Evolutionary conservation across 345 rosid genomes (phyloP).

Genomic region (Mangifera indica): DNA sequence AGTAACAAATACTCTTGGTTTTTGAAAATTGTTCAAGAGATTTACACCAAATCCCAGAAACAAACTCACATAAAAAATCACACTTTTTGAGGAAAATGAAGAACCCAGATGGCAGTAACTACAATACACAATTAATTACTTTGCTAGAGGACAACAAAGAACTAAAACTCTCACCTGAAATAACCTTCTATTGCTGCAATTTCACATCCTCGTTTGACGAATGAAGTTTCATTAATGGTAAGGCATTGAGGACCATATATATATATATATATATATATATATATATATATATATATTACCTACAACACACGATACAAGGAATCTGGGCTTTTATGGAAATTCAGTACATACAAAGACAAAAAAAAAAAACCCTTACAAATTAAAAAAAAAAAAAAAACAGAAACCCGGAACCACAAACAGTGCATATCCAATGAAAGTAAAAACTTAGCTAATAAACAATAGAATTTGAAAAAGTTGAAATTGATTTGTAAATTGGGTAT

Average conservation of each 20-base stretch:
- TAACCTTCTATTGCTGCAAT: slow-evolving; percentile 25
- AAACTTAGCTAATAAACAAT: not conserved
- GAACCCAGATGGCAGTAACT: not conserved
- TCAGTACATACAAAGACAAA: not conserved
- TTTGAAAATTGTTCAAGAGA: not conserved
- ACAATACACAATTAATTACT: not conserved
- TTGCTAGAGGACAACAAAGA: not conserved
- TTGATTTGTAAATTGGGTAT: not conserved
- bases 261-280: no score
- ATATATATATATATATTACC: slow-evolving; percentile 20
- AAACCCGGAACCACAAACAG: slow-evolving; percentile 7
- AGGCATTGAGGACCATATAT: slow-evolving; percentile 10
- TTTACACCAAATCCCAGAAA: not conserved
- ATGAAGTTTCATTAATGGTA: slow-evolving; percentile 14
- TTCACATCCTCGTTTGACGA: slow-evolving; percentile 27
- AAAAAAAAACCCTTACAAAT: not conserved
- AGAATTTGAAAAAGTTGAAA: not conserved
- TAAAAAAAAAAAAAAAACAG: not conserved
- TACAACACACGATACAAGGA: slow-evolving; percentile 26
- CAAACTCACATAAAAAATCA: not conserved
- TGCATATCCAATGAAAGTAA: slow-evolving; percentile 8
- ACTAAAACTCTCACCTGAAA: not conserved
- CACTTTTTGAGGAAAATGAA: not conserved
- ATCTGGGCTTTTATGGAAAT: slow-evolving; percentile 20
- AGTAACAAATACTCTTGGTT: slow-evolving; percentile 13